Evolutionary conservation across 805 yeast species (phyloP).

Genomic region (Starmerella bombi): DNA sequence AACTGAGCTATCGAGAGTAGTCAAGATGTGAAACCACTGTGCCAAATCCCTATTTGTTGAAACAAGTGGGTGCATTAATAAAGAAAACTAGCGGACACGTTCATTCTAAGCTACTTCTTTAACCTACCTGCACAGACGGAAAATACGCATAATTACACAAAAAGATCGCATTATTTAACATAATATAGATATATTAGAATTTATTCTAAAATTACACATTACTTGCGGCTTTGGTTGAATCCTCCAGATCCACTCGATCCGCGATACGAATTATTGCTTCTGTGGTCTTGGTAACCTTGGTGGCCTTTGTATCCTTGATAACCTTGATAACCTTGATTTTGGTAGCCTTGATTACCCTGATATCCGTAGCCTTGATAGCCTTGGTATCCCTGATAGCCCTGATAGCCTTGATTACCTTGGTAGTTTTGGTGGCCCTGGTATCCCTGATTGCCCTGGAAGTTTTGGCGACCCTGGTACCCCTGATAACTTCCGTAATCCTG

Average conservation of each 20-base stretch:
- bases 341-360: no score
- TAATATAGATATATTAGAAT: no score
- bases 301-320: conserved; percentile 11
- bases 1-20: conserved; percentile 24
- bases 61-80: no score
- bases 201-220: no score
- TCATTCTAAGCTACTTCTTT: no score
- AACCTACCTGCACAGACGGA: no score
- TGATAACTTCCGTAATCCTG: conserved; percentile 16
- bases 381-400: conserved; percentile 12
- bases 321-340: conserved; percentile 14
- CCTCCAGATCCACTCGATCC: no score
- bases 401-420: conserved; percentile 20
- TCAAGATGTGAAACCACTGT: neutral
- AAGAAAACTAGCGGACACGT: no score
- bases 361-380: conserved; percentile 17
- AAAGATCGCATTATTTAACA: no score
- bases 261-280: no score
- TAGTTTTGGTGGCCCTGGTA: conserved; percentile 12
- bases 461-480: conserved; percentile 11
- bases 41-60: neutral
- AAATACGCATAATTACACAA: no score
- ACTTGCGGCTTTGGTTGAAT: no score
- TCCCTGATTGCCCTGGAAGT: conserved; percentile 7
- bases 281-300: conserved; percentile 14